Base-by-base conservation (phyloP, 2,329 filamentous ascomycete species). In the Penicillium janthinellum region DNA sequence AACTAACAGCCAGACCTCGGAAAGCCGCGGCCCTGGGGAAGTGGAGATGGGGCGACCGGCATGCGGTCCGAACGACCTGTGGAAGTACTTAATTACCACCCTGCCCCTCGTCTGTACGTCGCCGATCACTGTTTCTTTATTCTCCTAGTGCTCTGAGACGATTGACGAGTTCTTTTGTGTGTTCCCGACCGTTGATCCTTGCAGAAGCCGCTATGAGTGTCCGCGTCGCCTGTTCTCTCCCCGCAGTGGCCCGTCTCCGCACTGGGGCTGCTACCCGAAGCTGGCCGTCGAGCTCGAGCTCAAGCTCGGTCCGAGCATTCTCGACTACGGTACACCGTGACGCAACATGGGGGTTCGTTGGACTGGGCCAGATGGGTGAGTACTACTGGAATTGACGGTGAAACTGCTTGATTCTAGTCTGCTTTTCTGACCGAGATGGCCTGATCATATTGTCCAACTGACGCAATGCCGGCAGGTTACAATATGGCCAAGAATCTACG, bases 401-500 rank as follows among this genome's bases (percentile, higher is more conserved):
- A 17, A 28, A 47, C 17, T 11, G 38, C 11, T 4, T 1, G 31
- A 10, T 10, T 12, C 38, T 6, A 17, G 22, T 10, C 22, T n/a
- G 39, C 12, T 10, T 17, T 28, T n/a, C 5, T 15, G 6, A 14
- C 12, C 25, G 52, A 45, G 17, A 10, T 45, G 4, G 39, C 28
- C 25, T 31, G 31, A 47, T 35, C 56, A 49, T 10, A 7, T 14
- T 14, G 20, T 22, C 42, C 15, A n/a, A 53, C 41, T 55, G 17
- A 47, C 15, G 28, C 11, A n/a, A 25, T 15, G 7, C 17, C n/a
- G 28, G 14, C 54, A 89, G 88, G 89, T 50, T 90, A 87, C 65
- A 85, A 87, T 50, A 91, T 91, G 89, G 89, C 89, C 38, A 84
- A 82, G 73, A 91, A 90, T 68, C 79, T 91, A 5, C 83, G 88